Evolutionary conservation across 306 rosid species (phyloP), one percentile per base, ranked within the genome.

Genomic region (Carpinus fangiana): DNA sequence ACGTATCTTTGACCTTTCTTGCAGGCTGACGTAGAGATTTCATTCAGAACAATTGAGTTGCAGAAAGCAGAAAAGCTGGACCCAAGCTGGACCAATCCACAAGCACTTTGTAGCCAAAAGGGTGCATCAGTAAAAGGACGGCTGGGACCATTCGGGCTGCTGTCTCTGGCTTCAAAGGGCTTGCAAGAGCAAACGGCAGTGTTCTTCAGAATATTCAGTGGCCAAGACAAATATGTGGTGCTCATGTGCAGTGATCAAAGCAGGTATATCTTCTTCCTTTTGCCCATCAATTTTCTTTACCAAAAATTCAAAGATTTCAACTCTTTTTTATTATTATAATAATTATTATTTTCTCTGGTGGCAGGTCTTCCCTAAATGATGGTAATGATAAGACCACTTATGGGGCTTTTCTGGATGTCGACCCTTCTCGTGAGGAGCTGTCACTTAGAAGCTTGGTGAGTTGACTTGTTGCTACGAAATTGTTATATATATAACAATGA

Each of bases 371-470:
- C 3, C 70, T 89, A 64, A 86, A 90, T 60, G 18, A 80, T 13
- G 87, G 79, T 26, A 90, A 89, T 73, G 98, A 93, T 48, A 82
- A 67, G 84, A 85, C 94, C 8, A 74, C 80, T 2, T 90, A 88
- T 55, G 98, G 97, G 2, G 74, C 90, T 73, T 93, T 89, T 75
- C 62, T 93, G 68, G 84, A 87, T 31, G 82, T 93, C 34, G 97
- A 91, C 74, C 92, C 90, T 45, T 78, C 75, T 70, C 88, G 62
- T 52, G 92, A 84, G 66, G 83, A 86, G 1, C 36, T 93, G 4
- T 88, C 94, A 0, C 79, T 93, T 2, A 91, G 94, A 83, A 91
- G 80, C 70, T 86, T 93, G 97, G 97, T 93, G 75, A 88, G 96
- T 77, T 31, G 75, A 88, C 94, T 77, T 31, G 34, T 31, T 73